Conservation (phyloP, 139 green algal genomes). For the Nannochloris sp. region DNA sequence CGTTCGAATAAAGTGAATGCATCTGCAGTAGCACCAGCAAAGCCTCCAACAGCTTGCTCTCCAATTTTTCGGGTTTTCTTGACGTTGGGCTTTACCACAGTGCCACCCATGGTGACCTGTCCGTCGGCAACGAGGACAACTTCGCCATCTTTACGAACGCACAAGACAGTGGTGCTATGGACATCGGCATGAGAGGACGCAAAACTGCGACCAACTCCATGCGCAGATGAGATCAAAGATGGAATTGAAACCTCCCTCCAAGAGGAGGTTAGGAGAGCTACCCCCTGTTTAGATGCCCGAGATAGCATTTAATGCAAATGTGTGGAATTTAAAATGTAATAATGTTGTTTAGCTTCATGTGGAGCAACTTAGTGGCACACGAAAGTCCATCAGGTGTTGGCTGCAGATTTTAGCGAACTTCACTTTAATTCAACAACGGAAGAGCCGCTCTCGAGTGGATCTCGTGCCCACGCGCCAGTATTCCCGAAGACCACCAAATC, state of each 20-base stretch:
- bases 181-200: background rate
- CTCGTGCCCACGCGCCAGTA: too few species aligned
- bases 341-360: too few species aligned
- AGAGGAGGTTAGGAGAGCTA: background rate
- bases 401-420: too few species aligned
- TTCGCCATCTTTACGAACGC: slow-evolving; percentile 65
- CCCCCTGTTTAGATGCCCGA: background rate
- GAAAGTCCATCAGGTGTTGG: too few species aligned
- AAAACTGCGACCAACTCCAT: too few species aligned
- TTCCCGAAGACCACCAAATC: too few species aligned
- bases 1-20: slow-evolving; percentile 86
- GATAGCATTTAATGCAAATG: too few species aligned
- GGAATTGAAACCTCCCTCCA: background rate
- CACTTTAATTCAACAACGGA: too few species aligned
- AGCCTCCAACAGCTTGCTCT: slow-evolving; percentile 63
- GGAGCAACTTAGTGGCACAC: too few species aligned
- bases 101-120: slow-evolving; percentile 70
- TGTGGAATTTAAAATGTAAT: too few species aligned
- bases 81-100: slow-evolving; percentile 85
- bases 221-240: background rate
- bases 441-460: too few species aligned
- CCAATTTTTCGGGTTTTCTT: slow-evolving; percentile 65
- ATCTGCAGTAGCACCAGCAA: slow-evolving; percentile 80
- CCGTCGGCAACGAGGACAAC: slow-evolving; percentile 81
- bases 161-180: slow-evolving; percentile 69